A percentile compares a stretch with the other conserved stretches of the same genome.
These are phyloP conservation scores for Pythium myriotylum DNA, from an alignment of 352 stramenopile species.

Conservation along the genomic window DNA sequence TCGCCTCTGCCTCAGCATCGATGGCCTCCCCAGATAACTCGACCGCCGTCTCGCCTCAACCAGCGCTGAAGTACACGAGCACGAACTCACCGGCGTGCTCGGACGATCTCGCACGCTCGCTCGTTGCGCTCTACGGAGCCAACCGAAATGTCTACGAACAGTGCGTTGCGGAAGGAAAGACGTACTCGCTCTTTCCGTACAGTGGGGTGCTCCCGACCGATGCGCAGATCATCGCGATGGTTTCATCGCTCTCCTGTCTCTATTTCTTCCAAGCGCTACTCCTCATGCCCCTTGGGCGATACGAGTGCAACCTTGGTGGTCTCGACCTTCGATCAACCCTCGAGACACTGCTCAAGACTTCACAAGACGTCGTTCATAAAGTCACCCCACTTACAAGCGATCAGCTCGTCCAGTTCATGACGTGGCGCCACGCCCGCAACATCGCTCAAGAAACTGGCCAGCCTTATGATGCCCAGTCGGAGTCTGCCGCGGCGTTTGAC, in stretches of 20 bases:
- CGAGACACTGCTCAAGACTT: conserved; percentile 70
- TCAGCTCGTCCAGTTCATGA: conserved; percentile 54
- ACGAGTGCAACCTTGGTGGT: conserved; percentile 51
- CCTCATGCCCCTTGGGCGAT: conserved; percentile 37
- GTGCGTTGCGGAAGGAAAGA: conserved; percentile 43
- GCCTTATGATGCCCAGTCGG: conserved; percentile 54
- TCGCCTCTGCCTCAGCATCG: too few relatives aligned
- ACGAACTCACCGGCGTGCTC: conserved; percentile 14
- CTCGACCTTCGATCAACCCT: conserved; percentile 56
- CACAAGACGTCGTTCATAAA: conserved; percentile 38
- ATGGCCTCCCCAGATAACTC: neutral
- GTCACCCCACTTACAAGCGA: conserved; percentile 32
- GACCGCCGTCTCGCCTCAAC: neutral
- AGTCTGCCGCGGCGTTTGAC: conserved; percentile 52
- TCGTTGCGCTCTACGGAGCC: conserved; percentile 47
- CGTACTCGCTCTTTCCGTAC: conserved; percentile 68
- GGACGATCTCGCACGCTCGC: conserved; percentile 25
- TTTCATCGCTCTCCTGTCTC: conserved; percentile 52
- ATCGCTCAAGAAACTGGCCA: conserved; percentile 44
- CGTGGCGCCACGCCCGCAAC: conserved; percentile 56
- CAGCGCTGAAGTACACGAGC: conserved; percentile 18
- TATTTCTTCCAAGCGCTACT: conserved; percentile 44
- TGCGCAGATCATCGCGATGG: conserved; percentile 39
- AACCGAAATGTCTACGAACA: conserved; percentile 54
- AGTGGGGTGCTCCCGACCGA: conserved; percentile 47